These are phyloP conservation scores for Phaffia tasmanica DNA, from an alignment of 768 basidiomycete species.

Conservation along the genomic window DNA sequence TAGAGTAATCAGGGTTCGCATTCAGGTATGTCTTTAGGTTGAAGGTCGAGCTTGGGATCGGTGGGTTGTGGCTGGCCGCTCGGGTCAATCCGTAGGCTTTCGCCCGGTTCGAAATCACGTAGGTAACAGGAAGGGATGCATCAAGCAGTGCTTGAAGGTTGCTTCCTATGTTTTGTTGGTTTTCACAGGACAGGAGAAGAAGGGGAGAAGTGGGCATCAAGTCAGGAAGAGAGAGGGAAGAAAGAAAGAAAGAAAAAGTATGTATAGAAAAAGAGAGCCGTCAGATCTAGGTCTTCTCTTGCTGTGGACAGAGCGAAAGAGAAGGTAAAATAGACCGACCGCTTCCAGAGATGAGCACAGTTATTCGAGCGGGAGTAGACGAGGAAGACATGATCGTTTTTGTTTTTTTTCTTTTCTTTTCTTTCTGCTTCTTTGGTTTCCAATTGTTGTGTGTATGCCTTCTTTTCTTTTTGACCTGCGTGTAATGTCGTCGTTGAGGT, in stretches of 20 bases:
- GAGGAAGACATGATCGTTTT: not conserved
- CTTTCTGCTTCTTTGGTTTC: too few relatives aligned
- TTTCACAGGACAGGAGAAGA: not conserved
- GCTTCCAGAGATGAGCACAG: conserved; percentile 58
- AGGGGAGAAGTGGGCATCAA: not conserved
- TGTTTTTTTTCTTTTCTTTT: too few relatives aligned
- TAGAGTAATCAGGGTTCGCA: conserved; percentile 38
- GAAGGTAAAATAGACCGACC: conserved; percentile 38
- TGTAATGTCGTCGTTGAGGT: not conserved
- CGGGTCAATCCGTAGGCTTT: conserved; percentile 78
- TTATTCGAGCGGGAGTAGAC: conserved; percentile 36
- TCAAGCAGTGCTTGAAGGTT: conserved; percentile 96
- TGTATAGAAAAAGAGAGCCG: too few relatives aligned
- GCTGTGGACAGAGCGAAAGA: too few relatives aligned
- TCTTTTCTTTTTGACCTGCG: too few relatives aligned
- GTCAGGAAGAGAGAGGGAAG: not conserved
- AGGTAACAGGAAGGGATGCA: conserved; percentile 50
- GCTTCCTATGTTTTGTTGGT: conserved; percentile 52
- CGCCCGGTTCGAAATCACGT: conserved; percentile 86
- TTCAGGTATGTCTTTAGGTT: conserved; percentile 67
- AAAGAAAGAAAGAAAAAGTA: conserved; percentile 3
- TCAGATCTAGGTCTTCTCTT: too few relatives aligned
- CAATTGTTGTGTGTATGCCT: too few relatives aligned
- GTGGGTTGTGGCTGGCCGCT: conserved; percentile 52
- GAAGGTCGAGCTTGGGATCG: conserved; percentile 71